phyloP scores from a whole-genome alignment of 2,329 filamentous ascomycete genomes.

The Elsinoe necatrix region DNA sequence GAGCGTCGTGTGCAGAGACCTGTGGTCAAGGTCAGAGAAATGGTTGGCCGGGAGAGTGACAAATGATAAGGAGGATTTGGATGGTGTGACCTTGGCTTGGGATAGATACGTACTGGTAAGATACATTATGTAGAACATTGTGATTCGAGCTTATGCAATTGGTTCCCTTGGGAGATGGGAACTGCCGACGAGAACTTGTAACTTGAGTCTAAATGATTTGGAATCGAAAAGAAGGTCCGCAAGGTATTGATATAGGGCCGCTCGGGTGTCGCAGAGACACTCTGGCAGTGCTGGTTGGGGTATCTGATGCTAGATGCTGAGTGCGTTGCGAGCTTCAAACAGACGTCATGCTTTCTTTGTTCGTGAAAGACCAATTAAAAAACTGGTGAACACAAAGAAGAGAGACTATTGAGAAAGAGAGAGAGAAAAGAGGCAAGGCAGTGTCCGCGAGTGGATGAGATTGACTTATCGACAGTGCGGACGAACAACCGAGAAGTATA shows the following conservation, averaged over 20 bases:
- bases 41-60: background rate
- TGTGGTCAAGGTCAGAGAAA: constrained; percentile 32
- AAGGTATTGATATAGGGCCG: constrained; percentile 8
- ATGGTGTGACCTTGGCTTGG: background rate
- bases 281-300: background rate
- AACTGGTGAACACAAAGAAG: constrained; percentile 9
- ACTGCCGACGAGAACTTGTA: background rate
- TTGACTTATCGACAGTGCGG: constrained; percentile 10
- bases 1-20: constrained; percentile 90
- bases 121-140: constrained; percentile 42
- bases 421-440: background rate
- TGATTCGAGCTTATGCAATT: constrained; percentile 4
- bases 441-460: constrained; percentile 10
- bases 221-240: background rate
- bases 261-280: constrained; percentile 6
- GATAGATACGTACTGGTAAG: constrained; percentile 40
- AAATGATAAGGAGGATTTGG: background rate
- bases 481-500: constrained; percentile 13
- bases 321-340: background rate
- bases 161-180: background rate
- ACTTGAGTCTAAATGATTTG: constrained; percentile 13
- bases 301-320: constrained; percentile 6
- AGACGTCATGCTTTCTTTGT: constrained; percentile 10
- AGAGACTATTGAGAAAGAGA: constrained; percentile 7
- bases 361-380: background rate